A percentile compares a stretch with the other conserved stretches of the same genome.
Conservation (phyloP, 306 rosid genomes). For the Dalbergia cultrata region DNA sequence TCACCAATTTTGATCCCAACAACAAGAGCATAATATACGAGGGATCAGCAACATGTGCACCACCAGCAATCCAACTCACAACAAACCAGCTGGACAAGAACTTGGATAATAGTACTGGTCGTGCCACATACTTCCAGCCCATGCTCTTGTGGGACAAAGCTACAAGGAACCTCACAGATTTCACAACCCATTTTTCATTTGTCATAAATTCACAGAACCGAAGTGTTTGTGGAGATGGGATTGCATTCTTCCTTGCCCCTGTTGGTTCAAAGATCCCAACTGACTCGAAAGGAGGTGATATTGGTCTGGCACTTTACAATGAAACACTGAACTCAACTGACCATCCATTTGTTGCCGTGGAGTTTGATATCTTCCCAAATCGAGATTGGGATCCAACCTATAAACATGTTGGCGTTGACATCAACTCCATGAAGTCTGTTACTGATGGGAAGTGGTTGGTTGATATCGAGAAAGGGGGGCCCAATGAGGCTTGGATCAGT, state of each 20-base stretch:
- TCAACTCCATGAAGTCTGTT: conserved; percentile 48
- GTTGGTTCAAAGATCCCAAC: conserved; percentile 9
- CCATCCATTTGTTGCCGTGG: conserved; percentile 57
- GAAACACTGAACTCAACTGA: neutral
- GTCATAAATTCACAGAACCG: conserved; percentile 36
- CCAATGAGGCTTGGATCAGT: conserved; percentile 47
- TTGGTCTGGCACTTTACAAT: conserved; percentile 45
- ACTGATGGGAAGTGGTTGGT: conserved; percentile 48
- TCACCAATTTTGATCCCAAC: conserved; percentile 24
- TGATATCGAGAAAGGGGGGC: conserved; percentile 31
- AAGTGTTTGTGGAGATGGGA: conserved; percentile 36
- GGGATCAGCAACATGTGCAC: neutral
- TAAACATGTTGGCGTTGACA: conserved; percentile 59
- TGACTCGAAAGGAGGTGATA: conserved; percentile 26
- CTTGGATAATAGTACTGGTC: conserved; percentile 23
- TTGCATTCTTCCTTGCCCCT: conserved; percentile 61
- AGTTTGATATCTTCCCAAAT: conserved; percentile 55
- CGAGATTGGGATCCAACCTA: conserved; percentile 14
- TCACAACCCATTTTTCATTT: conserved; percentile 57
- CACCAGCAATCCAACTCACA: conserved; percentile 38
- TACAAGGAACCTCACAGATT: conserved; percentile 50
- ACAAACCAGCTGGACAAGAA: rapidly evolving
- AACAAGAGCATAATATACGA: conserved; percentile 17
- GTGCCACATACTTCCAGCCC: conserved; percentile 45
- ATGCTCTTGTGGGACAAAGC: conserved; percentile 57